Base-by-base conservation (phyloP, 2,329 filamentous ascomycete genomes). In the Pyrenochaeta sp. region DNA sequence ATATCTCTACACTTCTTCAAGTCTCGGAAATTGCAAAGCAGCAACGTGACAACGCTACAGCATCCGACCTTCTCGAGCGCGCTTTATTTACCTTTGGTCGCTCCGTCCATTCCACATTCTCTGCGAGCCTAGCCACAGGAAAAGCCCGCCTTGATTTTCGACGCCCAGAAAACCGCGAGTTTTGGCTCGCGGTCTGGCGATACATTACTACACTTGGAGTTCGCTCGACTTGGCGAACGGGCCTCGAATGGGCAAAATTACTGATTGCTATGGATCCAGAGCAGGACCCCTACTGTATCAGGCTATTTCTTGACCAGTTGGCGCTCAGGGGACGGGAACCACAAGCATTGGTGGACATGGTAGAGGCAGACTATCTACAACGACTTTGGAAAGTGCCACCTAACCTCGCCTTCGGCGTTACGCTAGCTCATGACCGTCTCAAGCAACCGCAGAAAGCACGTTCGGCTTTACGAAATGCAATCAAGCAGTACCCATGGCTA, bases 71-170 rank as follows among this genome's bases (percentile, higher is more conserved):
- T 1, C 86, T 96, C 48, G 94, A 98, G 77, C 86, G 95, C 40
- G 93, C 94, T 0, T 83, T 99, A 5, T 98, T 97, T 78, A 90
- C 91, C 0, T 94, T 98, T 71, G 95, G 94, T n/a, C 86, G 94
- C 32, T 90, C 92, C 3, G 87, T 92, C 0, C 88, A 95, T 54
- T 94, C 91, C 7, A 86, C 90, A 0, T 99, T 98, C 73, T 83
- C 88, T 7, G 85, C 86, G 50, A 88, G 89, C 58, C 77, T 99
- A 5, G 85, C 90, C 49, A 84, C 88, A 68, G 95, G 95, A 30
- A 87, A 87, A 62, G 93, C 92, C 5, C 85, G 91, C 14, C 79
- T 99, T 9, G 87, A 94, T 68, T 98, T 97, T 71, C 78, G 83
- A 17, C 83, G 91, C 32, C 88, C 90, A 0, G 93, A 96, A 73